phyloP scores from a whole-genome alignment of 2,329 filamentous ascomycete species.

The Metarhizium brunneum region DNA sequence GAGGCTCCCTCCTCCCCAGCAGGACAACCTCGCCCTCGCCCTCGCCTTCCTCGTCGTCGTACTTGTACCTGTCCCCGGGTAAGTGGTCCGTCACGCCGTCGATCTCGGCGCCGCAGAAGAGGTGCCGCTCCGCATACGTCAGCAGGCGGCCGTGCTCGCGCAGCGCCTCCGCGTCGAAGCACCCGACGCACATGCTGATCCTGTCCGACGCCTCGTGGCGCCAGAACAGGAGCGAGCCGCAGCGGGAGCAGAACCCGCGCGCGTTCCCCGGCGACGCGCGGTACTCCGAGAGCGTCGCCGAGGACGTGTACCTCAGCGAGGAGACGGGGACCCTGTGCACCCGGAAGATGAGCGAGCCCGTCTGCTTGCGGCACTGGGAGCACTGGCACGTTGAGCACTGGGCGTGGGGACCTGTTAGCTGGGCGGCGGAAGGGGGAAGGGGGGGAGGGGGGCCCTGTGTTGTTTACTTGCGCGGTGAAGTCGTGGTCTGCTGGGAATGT shows the following conservation, averaged over 20 bases:
- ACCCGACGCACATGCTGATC: constrained; percentile 31
- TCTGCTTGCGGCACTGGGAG: constrained; percentile 44
- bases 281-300: constrained; percentile 28
- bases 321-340: constrained; percentile 27
- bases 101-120: constrained; percentile 36
- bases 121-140: constrained; percentile 26
- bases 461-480: constrained; percentile 20
- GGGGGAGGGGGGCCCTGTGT: not conserved
- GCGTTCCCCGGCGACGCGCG: constrained; percentile 27
- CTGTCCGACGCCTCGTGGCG: constrained; percentile 22
- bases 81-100: constrained; percentile 37
- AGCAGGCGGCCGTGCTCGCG: constrained; percentile 29
- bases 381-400: constrained; percentile 43
- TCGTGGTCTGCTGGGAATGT: constrained; percentile 36
- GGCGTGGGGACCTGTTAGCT: not conserved
- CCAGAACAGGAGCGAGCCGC: constrained; percentile 37
- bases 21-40: constrained; percentile 15
- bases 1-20: not conserved
- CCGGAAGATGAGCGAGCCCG: constrained; percentile 35
- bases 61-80: constrained; percentile 15
- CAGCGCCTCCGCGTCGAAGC: constrained; percentile 35
- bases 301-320: constrained; percentile 14
- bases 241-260: constrained; percentile 39
- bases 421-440: not conserved
- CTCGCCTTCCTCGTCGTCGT: constrained; percentile 6